Evolutionary conservation across 345 rosid species (phyloP), one percentile per base, ranked within the genome.

Genomic region (Excoecaria agallocha): DNA sequence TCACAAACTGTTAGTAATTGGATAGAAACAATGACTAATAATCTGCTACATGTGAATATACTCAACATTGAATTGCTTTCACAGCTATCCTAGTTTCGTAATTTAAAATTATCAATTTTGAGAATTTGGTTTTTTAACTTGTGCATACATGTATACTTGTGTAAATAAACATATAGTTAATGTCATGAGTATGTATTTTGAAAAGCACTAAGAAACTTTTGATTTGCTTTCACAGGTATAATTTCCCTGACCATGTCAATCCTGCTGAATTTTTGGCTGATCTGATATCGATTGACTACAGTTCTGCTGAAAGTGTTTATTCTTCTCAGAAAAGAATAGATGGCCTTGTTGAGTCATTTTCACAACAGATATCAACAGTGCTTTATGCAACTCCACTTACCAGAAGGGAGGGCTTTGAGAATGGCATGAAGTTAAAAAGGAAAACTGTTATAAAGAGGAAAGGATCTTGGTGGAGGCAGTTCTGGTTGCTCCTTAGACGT

Each of bases 211-310:
- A 15, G 37, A n/a, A 81, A 64, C 39, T 78, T 37, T 62, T 70
- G 45, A 20, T 82, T 74, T 24, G 24, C 35, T 66, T 70, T 72
- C 65, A 83, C 94, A 95, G 99, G 87, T 91, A 89, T 61, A 74
- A 12, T 67, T 95, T 97, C 83, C 92, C 94, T 55, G 98, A 86
- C 74, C 98, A 89, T 50, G 90, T 87, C 71, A 95, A 95, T 77
- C 99, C 99, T 79, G 99, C 99, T 17, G 97, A 95, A 84, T 95
- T 95, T 84, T 85, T 92, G 82, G 99, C 99, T 79, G 98, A 93
- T 85, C 99, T 93, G 78, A 93, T 95, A 83, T 90, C 99, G 46
- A 52, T 91, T 66, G 99, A 95, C 82, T 93, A 92, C 82, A 89
- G 94, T 80, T 90, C 98, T 76, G 80, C 89, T 24, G 98, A 91